phyloP scores from a whole-genome alignment of 306 rosid species.

The Begonia masoniana region DNA sequence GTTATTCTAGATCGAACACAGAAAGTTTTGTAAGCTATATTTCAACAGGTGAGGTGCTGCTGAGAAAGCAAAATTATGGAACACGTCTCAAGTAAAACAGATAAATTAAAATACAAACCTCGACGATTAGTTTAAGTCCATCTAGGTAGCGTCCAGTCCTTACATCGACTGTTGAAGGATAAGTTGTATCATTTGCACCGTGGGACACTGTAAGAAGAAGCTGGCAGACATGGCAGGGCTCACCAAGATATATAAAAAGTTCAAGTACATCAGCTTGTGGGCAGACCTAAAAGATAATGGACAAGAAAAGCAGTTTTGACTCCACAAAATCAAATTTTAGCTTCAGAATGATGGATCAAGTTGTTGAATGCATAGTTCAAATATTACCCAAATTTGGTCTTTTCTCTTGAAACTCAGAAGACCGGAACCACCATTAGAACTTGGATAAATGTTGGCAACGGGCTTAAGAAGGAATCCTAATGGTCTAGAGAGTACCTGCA shows the following conservation, averaged over 20 bases:
- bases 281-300: conserved; percentile 56
- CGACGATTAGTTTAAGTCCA: conserved; percentile 69
- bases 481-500: conserved; percentile 80
- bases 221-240: conserved; percentile 98
- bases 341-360: conserved; percentile 4
- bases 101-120: conserved; percentile 42
- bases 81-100: not conserved
- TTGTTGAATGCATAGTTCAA: conserved; percentile 11
- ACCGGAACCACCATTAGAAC: conserved; percentile 59
- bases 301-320: too few species aligned
- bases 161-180: conserved; percentile 90
- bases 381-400: conserved; percentile 63
- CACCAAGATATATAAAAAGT: conserved; percentile 82
- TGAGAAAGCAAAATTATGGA: too few species aligned
- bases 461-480: conserved; percentile 83
- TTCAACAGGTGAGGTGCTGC: too few species aligned
- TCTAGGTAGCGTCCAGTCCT: conserved; percentile 81
- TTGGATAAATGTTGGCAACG: conserved; percentile 60
- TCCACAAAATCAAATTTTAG: conserved; percentile 12
- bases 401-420: conserved; percentile 89
- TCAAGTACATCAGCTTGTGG: conserved; percentile 87
- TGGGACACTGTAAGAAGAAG: conserved; percentile 99
- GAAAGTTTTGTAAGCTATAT: too few species aligned
- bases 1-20: too few species aligned
- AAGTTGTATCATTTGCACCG: conserved; percentile 92